Evolutionary conservation across 345 rosid species (phyloP), one percentile per base, ranked within the genome.

Genomic region (Eucalyptus microcorys): DNA sequence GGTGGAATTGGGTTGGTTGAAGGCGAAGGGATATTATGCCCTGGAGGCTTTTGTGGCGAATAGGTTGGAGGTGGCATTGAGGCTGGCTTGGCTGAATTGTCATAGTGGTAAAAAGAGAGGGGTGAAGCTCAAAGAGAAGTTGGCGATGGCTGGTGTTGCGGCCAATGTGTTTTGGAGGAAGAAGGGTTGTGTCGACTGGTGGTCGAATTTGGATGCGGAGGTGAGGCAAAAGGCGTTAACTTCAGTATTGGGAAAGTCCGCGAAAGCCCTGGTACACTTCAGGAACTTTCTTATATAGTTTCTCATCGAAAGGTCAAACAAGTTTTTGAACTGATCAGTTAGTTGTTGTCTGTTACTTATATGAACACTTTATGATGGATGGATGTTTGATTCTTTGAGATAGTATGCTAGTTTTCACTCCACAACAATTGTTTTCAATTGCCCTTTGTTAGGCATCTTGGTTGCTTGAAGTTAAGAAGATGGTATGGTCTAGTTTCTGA

Each of bases 81-180:
- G 99, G 92, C 87, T 97, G 89, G 97, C 98, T 43, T 97, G 99
- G 99, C 50, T 96, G 92, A 96, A 94, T 89, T 92, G 93, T 90
- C 90, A 88, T 89, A 91, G 86, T 89, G 96, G 94, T 48, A 97
- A 94, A 94, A 96, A 92, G 91, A 92, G 95, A 93, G 97, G 99
- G 86, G 93, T 94, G 91, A 96, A 94, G 91, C 89, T 97, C 93
- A 97, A 95, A 90, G 98, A 97, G 92, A 97, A 94, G 92, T 42
- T 95, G 88, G 91, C 85, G 19, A 95, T 93, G 37, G 93, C 96
- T 3, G 93, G 97, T 49, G 87, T 89, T 49, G 94, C 97, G 7
- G 95, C 95, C 2, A 97, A 96, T 93, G 92, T 94, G 79, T 97
- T 93, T 90, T 97, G 99, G 98, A 96, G 99, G 95, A 96, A 93